Conservation (phyloP, 306 rosid species). For the Chamaecrista fasciculata region DNA sequence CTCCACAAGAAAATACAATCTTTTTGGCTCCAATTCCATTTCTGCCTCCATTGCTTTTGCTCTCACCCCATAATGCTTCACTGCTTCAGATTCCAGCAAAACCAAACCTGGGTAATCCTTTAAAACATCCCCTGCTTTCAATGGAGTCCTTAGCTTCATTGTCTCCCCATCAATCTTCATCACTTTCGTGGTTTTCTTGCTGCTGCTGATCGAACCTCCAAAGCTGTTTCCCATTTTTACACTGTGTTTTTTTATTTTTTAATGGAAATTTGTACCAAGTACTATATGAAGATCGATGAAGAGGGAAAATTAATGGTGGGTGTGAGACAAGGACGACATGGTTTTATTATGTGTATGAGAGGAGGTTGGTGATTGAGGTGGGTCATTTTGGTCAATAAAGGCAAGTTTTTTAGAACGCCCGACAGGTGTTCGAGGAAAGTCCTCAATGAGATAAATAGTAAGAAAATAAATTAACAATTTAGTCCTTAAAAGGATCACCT, state of each 20-base stretch:
- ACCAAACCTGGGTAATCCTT: constrained; percentile 73
- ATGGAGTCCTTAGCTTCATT: constrained; percentile 60
- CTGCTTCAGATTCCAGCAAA: constrained; percentile 72
- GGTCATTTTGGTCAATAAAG: constrained; percentile 62
- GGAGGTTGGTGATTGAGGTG: constrained; percentile 32
- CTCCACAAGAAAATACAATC: constrained; percentile 82
- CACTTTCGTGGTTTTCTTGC: constrained; percentile 68
- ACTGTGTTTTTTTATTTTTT: too few relatives aligned
- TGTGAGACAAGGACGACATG: constrained; percentile 37
- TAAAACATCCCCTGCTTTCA: constrained; percentile 52
- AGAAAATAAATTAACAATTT: too few relatives aligned
- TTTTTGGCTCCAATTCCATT: constrained; percentile 48
- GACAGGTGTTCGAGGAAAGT: constrained; percentile 27
- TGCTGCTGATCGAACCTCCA: too few relatives aligned
- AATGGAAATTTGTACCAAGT: too few relatives aligned
- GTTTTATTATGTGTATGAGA: too few relatives aligned
- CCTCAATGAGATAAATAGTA: not conserved
- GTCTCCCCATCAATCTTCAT: constrained; percentile 82
- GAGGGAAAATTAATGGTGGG: constrained; percentile 38
- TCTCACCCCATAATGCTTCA: constrained; percentile 74
- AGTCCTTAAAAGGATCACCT: too few relatives aligned
- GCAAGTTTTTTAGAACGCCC: constrained; percentile 43
- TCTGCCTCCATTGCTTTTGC: constrained; percentile 68
- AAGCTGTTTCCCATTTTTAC: constrained; percentile 81
- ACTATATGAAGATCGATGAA: too few relatives aligned